Evolutionary conservation across 805 yeast genomes (phyloP), one percentile per base, ranked within the genome.

Genomic region (Priceomyces castillae): DNA sequence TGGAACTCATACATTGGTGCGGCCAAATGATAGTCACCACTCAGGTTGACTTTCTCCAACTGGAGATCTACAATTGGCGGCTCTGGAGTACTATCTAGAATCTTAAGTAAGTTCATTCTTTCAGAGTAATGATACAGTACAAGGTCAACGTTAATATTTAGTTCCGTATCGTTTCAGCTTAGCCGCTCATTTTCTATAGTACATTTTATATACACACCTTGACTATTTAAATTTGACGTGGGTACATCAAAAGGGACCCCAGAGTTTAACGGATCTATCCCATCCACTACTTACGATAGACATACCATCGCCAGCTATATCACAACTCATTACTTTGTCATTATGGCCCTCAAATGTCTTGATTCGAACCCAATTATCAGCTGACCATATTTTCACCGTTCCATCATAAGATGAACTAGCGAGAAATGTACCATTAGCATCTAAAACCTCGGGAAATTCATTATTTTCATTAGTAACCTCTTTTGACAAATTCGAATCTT

Each of bases 1-100:
- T 92, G 98, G 52, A 86, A 86, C 48, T 85, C 88, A 42, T 84
- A 79, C 81, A 90, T 79, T 2, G 96, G 90, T 5, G 92, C 83
- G 1, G 95, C 86, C 20, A 90, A 67, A 60, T 81, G 77, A 59
- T 87, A 89, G 49, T 85, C 95, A 10, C 89, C 75, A 9, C 75
- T 67, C 3, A 53, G 55, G 46, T 74, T 73, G 42, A 62, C 59
- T 17, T 73, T 71, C n/a, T 69, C 71, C 19, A 81, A 72, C 30
- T 67, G 66, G 22, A 69, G 53, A 49, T 81, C 85, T 2, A 83
- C 82, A 36, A 85, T 81, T 2, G 85, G 80, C 1, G 95, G 95
- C 53, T 86, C 90, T 0, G 96, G 95, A 10, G 88, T 83, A 14
- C 89, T 82, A 57, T 88, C 96, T 49, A 88, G 68, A 37, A 88